A percentile compares a stretch with the other conserved stretches of the same genome.
Evolutionary conservation across 495 filamentous ascomycete species (phyloP).

Genomic region (Podospora pseudoanserina): DNA sequence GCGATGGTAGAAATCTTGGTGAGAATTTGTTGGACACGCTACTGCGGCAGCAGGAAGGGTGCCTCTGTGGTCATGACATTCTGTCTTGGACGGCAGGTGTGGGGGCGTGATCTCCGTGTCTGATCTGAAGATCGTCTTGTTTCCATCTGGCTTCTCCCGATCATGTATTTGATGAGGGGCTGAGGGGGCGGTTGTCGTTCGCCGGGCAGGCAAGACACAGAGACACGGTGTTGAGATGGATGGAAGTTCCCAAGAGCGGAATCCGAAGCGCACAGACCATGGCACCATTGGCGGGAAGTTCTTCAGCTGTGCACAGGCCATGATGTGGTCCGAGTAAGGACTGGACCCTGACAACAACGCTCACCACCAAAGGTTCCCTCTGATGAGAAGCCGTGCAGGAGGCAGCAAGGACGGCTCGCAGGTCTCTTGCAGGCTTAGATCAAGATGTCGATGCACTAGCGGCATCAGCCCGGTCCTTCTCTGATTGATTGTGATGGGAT

Average conservation of each 20-base stretch:
- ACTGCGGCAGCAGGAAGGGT: background rate
- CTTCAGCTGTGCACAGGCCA: background rate
- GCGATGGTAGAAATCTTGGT: background rate
- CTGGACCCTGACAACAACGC: background rate
- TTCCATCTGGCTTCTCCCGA: background rate
- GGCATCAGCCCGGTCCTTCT: background rate
- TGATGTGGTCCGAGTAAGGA: background rate
- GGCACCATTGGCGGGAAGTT: background rate
- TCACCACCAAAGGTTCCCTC: background rate
- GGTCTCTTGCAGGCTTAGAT: constrained; percentile 15
- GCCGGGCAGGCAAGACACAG: no score
- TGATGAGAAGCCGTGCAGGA: no score
- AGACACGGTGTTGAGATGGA: background rate
- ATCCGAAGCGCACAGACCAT: background rate
- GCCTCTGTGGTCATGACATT: background rate
- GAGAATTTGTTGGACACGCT: background rate
- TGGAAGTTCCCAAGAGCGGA: background rate
- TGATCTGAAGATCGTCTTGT: background rate
- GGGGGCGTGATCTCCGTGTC: background rate
- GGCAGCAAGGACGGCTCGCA: constrained; percentile 2
- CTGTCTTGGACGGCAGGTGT: background rate
- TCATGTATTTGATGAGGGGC: background rate
- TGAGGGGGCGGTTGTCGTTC: no score
- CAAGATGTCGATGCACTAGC: constrained; percentile 9
- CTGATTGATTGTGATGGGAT: background rate